Conservation (phyloP, 352 stramenopile genomes). For the Chrysophaeum taylorii region DNA sequence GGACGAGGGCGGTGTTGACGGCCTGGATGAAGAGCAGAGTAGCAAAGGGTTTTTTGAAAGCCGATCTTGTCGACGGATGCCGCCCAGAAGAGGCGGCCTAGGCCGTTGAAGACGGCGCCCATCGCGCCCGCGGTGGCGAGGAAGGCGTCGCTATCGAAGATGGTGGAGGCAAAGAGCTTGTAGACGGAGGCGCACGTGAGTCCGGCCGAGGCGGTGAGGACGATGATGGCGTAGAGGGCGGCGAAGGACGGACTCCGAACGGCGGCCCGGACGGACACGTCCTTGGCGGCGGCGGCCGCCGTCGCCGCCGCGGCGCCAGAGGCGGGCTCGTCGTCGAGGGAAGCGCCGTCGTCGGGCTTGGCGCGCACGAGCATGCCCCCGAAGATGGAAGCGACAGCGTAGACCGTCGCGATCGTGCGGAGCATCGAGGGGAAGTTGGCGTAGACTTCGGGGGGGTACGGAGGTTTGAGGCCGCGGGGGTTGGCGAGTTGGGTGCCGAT, state of each 20-base stretch:
- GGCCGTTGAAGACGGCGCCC: conserved; percentile 35
- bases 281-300: conserved; percentile 1
- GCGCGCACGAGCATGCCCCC: conserved; percentile 26
- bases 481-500: conserved; percentile 29
- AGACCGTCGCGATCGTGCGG: conserved; percentile 35
- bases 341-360: conserved; percentile 1
- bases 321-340: too few relatives aligned
- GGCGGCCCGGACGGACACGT: not conserved
- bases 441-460: conserved; percentile 35
- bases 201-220: conserved; percentile 26
- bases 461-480: conserved; percentile 23
- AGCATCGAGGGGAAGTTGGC: conserved; percentile 37
- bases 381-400: conserved; percentile 27
- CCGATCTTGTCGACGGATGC: conserved; percentile 28
- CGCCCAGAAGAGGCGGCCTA: conserved; percentile 38
- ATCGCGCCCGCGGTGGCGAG: conserved; percentile 36
- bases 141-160: conserved; percentile 34
- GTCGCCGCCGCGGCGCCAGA: not conserved
- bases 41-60: conserved; percentile 35
- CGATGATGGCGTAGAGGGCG: conserved; percentile 26
- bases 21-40: conserved; percentile 32
- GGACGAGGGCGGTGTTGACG: conserved; percentile 20
- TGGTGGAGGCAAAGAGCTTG: conserved; percentile 32
- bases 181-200: conserved; percentile 38
- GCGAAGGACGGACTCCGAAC: conserved; percentile 19